Base-by-base conservation (phyloP, 192 early-diverging fungal genomes). In the Paraglomus occultum region DNA sequence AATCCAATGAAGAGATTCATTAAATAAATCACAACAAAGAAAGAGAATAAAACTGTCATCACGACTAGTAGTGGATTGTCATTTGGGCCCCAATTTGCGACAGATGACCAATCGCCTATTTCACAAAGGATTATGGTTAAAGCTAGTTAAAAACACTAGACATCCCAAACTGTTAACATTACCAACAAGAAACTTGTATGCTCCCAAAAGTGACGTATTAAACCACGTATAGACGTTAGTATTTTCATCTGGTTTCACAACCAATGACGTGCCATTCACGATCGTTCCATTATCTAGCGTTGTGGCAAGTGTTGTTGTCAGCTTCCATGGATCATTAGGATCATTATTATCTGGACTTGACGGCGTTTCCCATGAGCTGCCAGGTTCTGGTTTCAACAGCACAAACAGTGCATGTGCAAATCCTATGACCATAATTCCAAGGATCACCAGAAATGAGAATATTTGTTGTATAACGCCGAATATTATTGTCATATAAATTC, bases 1-100 rank as follows among this genome's bases (percentile, higher is more conserved):
- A 59, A 59, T 14, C 57, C 57, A 59, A 59, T 59, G 14, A 59
- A 59, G 7, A 59, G 42, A 59, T 59, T 59, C 18, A 59, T 18
- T 59, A 59, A 59, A 59, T 59, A 59, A 38, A 59, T 43, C 38
- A 59, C 57, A 11, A 42, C 43, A 15, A 60, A 60, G 31, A 60
- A 60, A 60, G 22, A 31, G n/a, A 60, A 60, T 8, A 42, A n/a
- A n/a, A 60, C 43, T 38, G n/a, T 60, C n/a, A 60, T 42, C n/a
- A 60, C 0, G 9, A 38, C 57, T 6, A 60, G 39, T 42, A 42
- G 15, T 15, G 17, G 31, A 43, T 38, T 18, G 0, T 60, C 57
- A 11, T n/a, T 12, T 42, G 38, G 43, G 9, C 15, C 5, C 10
- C 18, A 60, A 8, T n/a, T 5, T 43, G 31, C 14, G 12, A 60